Percentiles rank a stretch among this genome's conserved stretches.
Evolutionary conservation across 345 rosid species (phyloP).

Genomic region (Isatis tinctoria): DNA sequence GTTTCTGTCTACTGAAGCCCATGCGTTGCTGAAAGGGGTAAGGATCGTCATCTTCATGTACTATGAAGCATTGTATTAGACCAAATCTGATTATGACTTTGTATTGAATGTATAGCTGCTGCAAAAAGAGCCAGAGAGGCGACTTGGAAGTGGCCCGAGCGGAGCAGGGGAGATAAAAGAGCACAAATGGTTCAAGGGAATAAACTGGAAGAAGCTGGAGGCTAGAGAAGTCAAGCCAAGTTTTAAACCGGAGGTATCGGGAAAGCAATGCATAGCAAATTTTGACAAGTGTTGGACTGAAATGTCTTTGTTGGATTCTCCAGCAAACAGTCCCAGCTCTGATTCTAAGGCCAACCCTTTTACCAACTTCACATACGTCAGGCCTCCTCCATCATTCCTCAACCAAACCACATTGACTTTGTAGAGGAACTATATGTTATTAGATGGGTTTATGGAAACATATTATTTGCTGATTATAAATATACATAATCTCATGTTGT

Average conservation of each 20-base stretch:
- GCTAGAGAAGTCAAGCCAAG: slow-evolving; percentile 76
- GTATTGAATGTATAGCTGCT: slow-evolving; percentile 55
- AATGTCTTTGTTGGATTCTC: slow-evolving; percentile 72
- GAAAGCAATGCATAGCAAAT: slow-evolving; percentile 80
- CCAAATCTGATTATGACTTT: background rate
- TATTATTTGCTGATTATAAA: background rate
- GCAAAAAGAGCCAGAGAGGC: slow-evolving; percentile 66
- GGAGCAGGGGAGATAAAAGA: slow-evolving; percentile 72
- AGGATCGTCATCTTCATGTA: slow-evolving; percentile 5
- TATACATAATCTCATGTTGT: background rate
- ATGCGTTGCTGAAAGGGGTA: slow-evolving; percentile 80
- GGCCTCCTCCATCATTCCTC: slow-evolving; percentile 63
- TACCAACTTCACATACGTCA: slow-evolving; percentile 57
- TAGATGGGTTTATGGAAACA: background rate
- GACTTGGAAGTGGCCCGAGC: slow-evolving; percentile 63
- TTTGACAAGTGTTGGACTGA: slow-evolving; percentile 88
- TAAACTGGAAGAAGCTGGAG: slow-evolving; percentile 88
- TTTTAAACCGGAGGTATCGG: slow-evolving; percentile 76
- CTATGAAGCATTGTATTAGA: background rate
- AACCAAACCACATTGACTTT: slow-evolving; percentile 24
- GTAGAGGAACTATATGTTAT: background rate
- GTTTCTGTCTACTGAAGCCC: slow-evolving; percentile 75
- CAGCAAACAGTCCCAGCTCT: slow-evolving; percentile 70
- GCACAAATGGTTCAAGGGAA: slow-evolving; percentile 80
- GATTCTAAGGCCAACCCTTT: slow-evolving; percentile 60